phyloP scores from a whole-genome alignment of 306 rosid species.

The Senna tora region DNA sequence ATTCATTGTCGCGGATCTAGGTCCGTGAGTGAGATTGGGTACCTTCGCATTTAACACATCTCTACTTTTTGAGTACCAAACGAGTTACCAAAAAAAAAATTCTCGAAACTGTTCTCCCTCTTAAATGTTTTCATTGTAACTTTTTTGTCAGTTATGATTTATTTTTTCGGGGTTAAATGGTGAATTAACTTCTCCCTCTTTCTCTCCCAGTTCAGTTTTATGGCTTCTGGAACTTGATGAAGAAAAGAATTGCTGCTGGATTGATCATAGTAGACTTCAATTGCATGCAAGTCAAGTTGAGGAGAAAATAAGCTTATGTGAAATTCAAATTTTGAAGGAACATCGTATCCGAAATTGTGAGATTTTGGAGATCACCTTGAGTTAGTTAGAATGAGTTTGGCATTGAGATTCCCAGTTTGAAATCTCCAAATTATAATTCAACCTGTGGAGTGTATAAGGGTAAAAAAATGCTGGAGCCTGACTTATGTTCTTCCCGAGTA shows the following conservation, averaged over 20 bases:
- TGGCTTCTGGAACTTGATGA: slow-evolving; percentile 10
- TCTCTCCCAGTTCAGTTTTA: neutral
- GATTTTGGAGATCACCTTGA: slow-evolving; percentile 13
- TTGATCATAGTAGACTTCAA: neutral
- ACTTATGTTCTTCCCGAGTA: slow-evolving; percentile 58
- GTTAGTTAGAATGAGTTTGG: neutral
- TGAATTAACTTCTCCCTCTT: neutral
- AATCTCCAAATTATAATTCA: neutral
- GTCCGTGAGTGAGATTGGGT: slow-evolving; percentile 50
- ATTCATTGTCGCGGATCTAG: slow-evolving; percentile 45
- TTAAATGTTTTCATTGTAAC: neutral
- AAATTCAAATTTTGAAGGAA: neutral
- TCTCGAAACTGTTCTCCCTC: neutral
- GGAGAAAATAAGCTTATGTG: slow-evolving; percentile 1
- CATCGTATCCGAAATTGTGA: neutral
- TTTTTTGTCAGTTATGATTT: neutral
- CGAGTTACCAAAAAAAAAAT: too few relatives aligned
- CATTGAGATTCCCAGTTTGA: slow-evolving; percentile 2
- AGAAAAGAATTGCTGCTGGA: neutral
- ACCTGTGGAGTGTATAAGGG: neutral
- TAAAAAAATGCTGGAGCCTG: slow-evolving; percentile 56
- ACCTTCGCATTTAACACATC: slow-evolving; percentile 39
- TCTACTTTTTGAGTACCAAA: slow-evolving; percentile 6
- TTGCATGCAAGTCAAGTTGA: slow-evolving; percentile 6
- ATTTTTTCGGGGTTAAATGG: neutral